Evolutionary conservation across 208 protist genomes (phyloP), one percentile per base, ranked within the genome.

Genomic region (Trypanosoma scelopori): DNA sequence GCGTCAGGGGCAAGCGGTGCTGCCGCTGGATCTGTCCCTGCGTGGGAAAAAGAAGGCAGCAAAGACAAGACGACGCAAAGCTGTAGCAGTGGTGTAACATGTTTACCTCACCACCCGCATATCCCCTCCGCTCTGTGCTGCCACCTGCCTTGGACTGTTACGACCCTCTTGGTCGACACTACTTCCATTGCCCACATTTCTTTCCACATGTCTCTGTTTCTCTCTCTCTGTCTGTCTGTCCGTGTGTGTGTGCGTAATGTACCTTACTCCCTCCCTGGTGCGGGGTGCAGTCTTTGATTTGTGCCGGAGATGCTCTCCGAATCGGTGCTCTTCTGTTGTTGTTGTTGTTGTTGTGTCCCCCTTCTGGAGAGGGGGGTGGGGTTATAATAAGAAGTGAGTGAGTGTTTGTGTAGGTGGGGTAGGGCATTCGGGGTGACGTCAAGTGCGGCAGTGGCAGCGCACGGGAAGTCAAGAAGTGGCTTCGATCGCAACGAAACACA

Each of bases 61-160:
- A 45, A 93, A 88, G 42, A 96, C 90, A 18, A 90, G 80, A 65
- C 77, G 90, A 5, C 69, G 90, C 45, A 95, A 95, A 68, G 76
- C 60, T 5, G 72, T 65, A 42, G 5, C 32, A 16, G 55, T 16
- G 20, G 39, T 37, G 32, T 37, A 37, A 9, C 9, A 37, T 37
- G 3, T 37, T 37, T 37, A 9, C 5, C 3, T 9, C 9, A 3
- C 9, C 5, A 37, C 32, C 3, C 9, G 32, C 32, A 47, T 47
- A 47, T 47, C 12, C 16, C 16, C 12, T 47, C 15, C 15, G 39
- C 39, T 15, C 15, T 43, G 39, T 15, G 39, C 3, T 47, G 43
- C 12, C 43, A 22, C 43, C 32, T 16, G 3, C 43, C 5, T 47
- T n/a, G 4, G 43, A 16, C 43, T 47, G n/a, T 47, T 47, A 4